These are phyloP conservation scores for Bremia lactucae DNA, from an alignment of 352 stramenopile species.

Conservation along the genomic window DNA sequence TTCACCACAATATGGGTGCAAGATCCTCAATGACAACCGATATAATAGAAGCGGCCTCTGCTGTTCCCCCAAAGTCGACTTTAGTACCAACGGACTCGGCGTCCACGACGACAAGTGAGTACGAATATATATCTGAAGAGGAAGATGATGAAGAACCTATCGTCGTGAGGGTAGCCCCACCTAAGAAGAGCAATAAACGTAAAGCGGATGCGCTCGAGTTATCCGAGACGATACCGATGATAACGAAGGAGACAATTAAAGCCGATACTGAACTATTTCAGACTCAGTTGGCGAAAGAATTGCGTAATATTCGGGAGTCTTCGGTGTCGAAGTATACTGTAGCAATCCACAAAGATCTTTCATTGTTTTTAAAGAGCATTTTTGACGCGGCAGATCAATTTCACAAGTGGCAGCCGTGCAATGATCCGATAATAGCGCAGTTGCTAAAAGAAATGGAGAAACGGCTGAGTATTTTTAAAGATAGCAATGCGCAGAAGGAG, in stretches of 20 bases:
- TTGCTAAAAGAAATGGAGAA: conserved; percentile 11
- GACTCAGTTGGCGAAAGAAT: background rate
- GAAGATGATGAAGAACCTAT: conserved; percentile 1
- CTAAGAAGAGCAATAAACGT: conserved; percentile 8
- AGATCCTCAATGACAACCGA: background rate
- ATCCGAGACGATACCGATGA: conserved; percentile 1
- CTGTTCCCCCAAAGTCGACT: background rate
- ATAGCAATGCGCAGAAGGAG: conserved; percentile 1
- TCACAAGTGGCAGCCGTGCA: conserved; percentile 6
- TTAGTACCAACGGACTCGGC: background rate
- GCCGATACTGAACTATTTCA: background rate
- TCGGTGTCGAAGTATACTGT: conserved; percentile 1
- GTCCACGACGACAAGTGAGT: conserved; percentile 7
- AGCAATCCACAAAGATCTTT: conserved; percentile 4
- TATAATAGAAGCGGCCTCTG: background rate
- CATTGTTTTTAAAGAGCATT: conserved; percentile 5
- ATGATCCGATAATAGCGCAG: conserved; percentile 3
- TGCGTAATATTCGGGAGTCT: conserved; percentile 2
- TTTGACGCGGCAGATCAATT: conserved; percentile 2
- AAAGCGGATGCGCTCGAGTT: conserved; percentile 11
- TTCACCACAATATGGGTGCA: conserved; percentile 8
- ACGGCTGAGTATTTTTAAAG: conserved; percentile 2
- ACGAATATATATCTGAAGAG: conserved; percentile 3
- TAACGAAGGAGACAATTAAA: background rate
- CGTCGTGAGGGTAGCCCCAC: conserved; percentile 6